phyloP scores from a whole-genome alignment of 306 rosid genomes.

The Vigna unguiculata region DNA sequence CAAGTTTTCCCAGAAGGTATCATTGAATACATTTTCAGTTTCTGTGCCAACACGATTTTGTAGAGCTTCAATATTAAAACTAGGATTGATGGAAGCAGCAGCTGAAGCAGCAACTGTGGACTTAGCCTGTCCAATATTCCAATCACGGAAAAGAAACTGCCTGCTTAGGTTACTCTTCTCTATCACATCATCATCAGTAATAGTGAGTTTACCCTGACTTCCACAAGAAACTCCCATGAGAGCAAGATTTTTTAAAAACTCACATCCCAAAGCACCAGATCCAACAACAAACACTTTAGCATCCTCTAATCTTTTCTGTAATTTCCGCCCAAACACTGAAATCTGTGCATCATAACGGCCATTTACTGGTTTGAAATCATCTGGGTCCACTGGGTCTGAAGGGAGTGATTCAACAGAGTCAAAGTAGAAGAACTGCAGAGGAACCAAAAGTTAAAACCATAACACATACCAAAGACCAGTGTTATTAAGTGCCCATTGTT shows the following conservation, averaged over 20 bases:
- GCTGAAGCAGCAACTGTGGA: slow-evolving; percentile 90
- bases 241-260: slow-evolving; percentile 82
- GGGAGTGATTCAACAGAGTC: slow-evolving; percentile 94
- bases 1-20: slow-evolving; percentile 78
- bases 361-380: slow-evolving; percentile 68
- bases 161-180: slow-evolving; percentile 94
- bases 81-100: slow-evolving; percentile 69
- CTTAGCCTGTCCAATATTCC: slow-evolving; percentile 95
- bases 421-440: slow-evolving; percentile 82
- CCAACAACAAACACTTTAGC: slow-evolving; percentile 82
- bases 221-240: slow-evolving; percentile 94
- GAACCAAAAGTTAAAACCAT: slow-evolving; percentile 25
- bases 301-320: slow-evolving; percentile 84
- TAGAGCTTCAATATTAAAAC: slow-evolving; percentile 69
- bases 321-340: slow-evolving; percentile 84
- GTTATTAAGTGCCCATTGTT: not conserved
- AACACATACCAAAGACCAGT: slow-evolving; percentile 22
- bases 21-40: slow-evolving; percentile 83
- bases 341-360: slow-evolving; percentile 91
- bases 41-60: slow-evolving; percentile 87
- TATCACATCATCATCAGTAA: slow-evolving; percentile 93
- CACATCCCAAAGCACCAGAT: slow-evolving; percentile 92
- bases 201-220: slow-evolving; percentile 67
- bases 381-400: slow-evolving; percentile 63
- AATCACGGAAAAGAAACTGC: slow-evolving; percentile 94